A percentile compares a stretch with the other conserved stretches of the same genome.
Conservation (phyloP, 768 basidiomycete genomes). For the Heimioporus sp. region DNA sequence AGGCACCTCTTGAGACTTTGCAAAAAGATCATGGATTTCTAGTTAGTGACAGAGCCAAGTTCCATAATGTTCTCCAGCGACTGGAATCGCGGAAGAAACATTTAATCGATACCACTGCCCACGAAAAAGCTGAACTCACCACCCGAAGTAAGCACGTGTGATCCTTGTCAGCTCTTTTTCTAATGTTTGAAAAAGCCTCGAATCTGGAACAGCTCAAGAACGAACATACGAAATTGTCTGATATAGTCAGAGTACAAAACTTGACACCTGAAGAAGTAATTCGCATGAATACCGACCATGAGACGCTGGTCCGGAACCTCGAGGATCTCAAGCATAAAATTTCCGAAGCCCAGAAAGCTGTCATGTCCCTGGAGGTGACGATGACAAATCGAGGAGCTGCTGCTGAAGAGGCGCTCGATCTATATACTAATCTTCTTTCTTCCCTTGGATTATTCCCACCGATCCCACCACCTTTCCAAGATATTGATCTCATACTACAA, state of each 20-base stretch:
- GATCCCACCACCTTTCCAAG: conserved; percentile 65
- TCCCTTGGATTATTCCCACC: conserved; percentile 77
- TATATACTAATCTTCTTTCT: conserved; percentile 74
- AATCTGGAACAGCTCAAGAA: conserved; percentile 61
- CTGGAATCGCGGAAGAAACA: conserved; percentile 70
- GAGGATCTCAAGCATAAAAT: conserved; percentile 78
- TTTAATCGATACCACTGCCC: conserved; percentile 61
- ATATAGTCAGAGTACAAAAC: conserved; percentile 82
- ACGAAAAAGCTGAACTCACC: conserved; percentile 62
- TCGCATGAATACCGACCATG: conserved; percentile 89
- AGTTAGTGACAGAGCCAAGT: conserved; percentile 73
- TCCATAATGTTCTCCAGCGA: conserved; percentile 69
- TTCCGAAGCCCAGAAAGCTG: conserved; percentile 64
- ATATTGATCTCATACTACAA: conserved; percentile 76
- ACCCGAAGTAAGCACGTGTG: conserved; percentile 44
- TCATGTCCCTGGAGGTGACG: conserved; percentile 81
- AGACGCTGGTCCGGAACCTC: conserved; percentile 67
- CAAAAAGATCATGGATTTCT: conserved; percentile 62
- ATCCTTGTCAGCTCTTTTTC: neutral
- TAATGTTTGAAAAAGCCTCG: conserved; percentile 40
- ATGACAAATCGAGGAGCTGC: conserved; percentile 76
- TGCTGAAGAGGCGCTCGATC: conserved; percentile 79
- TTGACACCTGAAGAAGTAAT: conserved; percentile 88
- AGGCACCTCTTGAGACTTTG: conserved; percentile 66
- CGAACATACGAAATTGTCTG: conserved; percentile 61